Percentiles rank a stretch among this genome's conserved stretches.
phyloP scores from a whole-genome alignment of 768 basidiomycete genomes.

The Tricholoma matsutake region DNA sequence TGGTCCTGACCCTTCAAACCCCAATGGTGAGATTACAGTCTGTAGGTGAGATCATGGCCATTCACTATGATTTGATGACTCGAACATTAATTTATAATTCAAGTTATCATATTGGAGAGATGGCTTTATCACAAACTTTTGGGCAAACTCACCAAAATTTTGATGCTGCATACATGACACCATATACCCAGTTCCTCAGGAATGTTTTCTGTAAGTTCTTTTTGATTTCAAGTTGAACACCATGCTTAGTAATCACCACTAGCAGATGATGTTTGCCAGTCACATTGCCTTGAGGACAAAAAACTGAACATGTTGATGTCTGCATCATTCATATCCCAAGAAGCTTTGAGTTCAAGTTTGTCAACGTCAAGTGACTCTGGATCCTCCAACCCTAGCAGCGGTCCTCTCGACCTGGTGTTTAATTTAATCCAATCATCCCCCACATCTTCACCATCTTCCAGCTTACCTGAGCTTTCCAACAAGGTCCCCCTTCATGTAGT shows the following conservation, averaged over 20 bases:
- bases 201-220: not conserved
- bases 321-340: too few species aligned
- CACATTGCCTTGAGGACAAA: not conserved
- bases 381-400: not conserved
- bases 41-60: not conserved
- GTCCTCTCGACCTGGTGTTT: not conserved
- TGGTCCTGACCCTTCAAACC: not conserved
- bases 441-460: too few species aligned
- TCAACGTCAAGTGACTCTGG: too few species aligned
- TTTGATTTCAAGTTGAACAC: not conserved
- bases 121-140: not conserved
- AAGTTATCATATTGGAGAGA: not conserved
- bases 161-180: not conserved
- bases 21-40: not conserved
- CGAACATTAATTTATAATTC: not conserved
- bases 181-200: not conserved
- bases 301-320: too few species aligned
- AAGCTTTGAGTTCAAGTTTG: not conserved
- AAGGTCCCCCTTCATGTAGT: not conserved
- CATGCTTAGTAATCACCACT: not conserved
- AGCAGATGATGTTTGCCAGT: not conserved
- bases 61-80: not conserved
- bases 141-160: not conserved
- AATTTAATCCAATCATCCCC: too few species aligned
- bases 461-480: not conserved